Evolutionary conservation across 176 grass and related monocot genomes (phyloP), one percentile per base, ranked within the genome.

Genomic region (Puya raimondii): DNA sequence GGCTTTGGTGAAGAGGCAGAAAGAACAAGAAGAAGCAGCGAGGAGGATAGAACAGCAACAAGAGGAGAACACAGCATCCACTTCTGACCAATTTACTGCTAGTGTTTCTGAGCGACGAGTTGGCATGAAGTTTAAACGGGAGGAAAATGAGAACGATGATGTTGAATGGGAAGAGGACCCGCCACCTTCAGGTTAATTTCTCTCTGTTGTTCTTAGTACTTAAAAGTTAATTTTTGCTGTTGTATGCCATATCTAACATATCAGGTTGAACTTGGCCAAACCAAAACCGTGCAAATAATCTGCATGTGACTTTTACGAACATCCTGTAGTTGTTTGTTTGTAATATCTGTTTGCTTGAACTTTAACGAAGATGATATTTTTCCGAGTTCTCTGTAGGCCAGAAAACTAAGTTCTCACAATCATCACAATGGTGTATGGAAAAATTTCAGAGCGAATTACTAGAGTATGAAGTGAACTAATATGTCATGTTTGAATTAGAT

Each of bases 71-170:
- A 27, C 73, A 15, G 42, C 53, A 18, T 76, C 58, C 29, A 54
- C 69, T 49, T 67, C 67, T 42, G 79, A 86, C 20, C 16, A 69
- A 16, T 42, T 42, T 42, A 48, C 74, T 56, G 64, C 23, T 80
- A 54, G 57, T 64, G 65, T 12, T 52, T 65, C 78, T 42, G 81
- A 81, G 15, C 85, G 92, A 71, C 83, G 71, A 76, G 71, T 96
- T 53, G 92, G 92, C 53, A 90, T 79, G 68, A 96, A 97, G 80
- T 65, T 80, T 51, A 97, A 92, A 85, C 79, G 86, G 13, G 78
- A 81, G 49, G 78, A 77, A 61, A 86, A 90, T 51, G 86, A 87
- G 42, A 75, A 80, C 74, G 84, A 92, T 12, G 77, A 79, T 56
- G 74, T 87, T 72, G 89, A 88, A 79, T 92, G 94, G 94, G 84